A percentile compares a stretch with the other conserved stretches of the same genome.
Evolutionary conservation across 1,284 basidiomycete genomes (phyloP).

Genomic region (Rhodotorula sp.): DNA sequence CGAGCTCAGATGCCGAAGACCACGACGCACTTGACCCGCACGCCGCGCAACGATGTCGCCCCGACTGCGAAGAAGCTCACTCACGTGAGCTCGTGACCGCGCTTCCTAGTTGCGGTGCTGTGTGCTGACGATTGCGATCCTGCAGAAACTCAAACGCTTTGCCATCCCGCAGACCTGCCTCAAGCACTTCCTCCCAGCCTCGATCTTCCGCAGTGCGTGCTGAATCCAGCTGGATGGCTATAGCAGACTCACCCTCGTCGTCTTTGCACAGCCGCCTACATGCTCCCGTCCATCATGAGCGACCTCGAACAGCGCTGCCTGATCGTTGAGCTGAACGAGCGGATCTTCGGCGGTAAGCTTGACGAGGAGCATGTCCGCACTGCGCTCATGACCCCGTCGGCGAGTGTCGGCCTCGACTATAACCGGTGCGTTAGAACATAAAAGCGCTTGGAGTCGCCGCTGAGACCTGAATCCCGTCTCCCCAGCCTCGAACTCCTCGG

Average conservation of each 20-base stretch:
- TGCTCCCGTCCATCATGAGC: slow-evolving; percentile 69
- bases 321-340: slow-evolving; percentile 72
- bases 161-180: slow-evolving; percentile 73
- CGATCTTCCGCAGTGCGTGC: slow-evolving; percentile 53
- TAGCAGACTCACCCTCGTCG: no score
- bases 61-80: slow-evolving; percentile 16
- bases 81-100: no score
- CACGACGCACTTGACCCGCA: slow-evolving; percentile 7
- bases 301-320: slow-evolving; percentile 70
- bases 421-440: slow-evolving; percentile 53
- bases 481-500: slow-evolving; percentile 4
- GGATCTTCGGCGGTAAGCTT: slow-evolving; percentile 63
- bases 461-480: background rate
- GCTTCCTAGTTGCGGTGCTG: no score
- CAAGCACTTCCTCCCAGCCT: slow-evolving; percentile 70
- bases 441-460: background rate
- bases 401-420: slow-evolving; percentile 64
- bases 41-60: slow-evolving; percentile 44
- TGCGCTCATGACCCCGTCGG: slow-evolving; percentile 68
- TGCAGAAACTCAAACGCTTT: slow-evolving; percentile 54
- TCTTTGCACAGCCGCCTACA: slow-evolving; percentile 46
- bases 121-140: background rate
- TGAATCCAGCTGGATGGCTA: no score
- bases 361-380: slow-evolving; percentile 62
- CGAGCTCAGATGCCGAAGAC: slow-evolving; percentile 1